Evolutionary conservation across 371 early-diverging fungal genomes (phyloP), one percentile per base, ranked within the genome.

Genomic region (Haplosporangium sp.): DNA sequence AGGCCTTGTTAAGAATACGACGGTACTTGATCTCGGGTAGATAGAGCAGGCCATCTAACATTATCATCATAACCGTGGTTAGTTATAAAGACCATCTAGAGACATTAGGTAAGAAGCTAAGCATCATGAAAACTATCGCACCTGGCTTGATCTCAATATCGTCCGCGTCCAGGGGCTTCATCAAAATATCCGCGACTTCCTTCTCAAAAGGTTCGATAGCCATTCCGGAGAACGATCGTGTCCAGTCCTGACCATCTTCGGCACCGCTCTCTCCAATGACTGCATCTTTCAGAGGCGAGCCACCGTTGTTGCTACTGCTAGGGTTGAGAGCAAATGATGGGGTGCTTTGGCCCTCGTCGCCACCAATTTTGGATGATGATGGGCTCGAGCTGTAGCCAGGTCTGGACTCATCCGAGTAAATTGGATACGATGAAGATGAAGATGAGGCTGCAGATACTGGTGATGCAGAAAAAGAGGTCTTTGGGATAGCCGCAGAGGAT

Each of bases 21-120:
- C 99, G 91, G 83, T 96, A 98, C 74, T 96, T 97, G 76, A 98
- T 99, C 83, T 98, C 98, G 37, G 98, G 98, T 7, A 98, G 83
- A 74, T 98, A 98, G 29, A 96, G 64, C 53, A 96, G 67, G 10
- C 99, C 99, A 79, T 99, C 97, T 92, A 75, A 12, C 14, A 4
- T 29, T 29, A 29, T 4, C 29, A 29, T 4, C 29, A 29, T 29
- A 29, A 29, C 29, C 29, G 29, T 4, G 4, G 29, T 29, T 29
- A 29, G 4, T 29, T 29, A 29, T 29, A 29, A 29, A 29, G 20
- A 18, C 2, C 21, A 43, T 9, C 23, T 7, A 56, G 10, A 9
- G 48, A 11, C 48, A 50, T 23, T 14, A 41, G 45, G 45, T 46
- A 37, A 37, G 55, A 4, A 16, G 43, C 14, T 11, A 9, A 51